These are phyloP conservation scores for Boechera stricta DNA, from an alignment of 345 rosid genomes.

Conservation along the genomic window DNA sequence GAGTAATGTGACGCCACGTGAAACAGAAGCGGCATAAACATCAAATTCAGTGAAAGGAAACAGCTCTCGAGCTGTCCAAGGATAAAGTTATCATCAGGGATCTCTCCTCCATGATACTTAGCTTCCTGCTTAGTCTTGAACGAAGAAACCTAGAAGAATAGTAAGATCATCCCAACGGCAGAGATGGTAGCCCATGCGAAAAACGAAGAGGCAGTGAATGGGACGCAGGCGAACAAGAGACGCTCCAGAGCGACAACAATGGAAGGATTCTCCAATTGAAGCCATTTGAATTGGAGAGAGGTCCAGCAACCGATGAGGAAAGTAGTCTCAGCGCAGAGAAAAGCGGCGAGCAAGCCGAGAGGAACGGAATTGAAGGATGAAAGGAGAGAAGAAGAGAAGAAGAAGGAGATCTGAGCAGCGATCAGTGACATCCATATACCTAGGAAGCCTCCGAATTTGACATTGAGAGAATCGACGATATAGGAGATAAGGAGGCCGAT, in stretches of 20 bases:
- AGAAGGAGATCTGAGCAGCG: constrained; percentile 93
- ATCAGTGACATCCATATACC: constrained; percentile 87
- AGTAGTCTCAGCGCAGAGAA: constrained; percentile 78
- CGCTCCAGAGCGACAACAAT: constrained; percentile 91
- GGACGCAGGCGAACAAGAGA: constrained; percentile 83
- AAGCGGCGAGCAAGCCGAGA: constrained; percentile 69
- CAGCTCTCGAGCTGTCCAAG: constrained; percentile 85
- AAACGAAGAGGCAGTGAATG: constrained; percentile 74
- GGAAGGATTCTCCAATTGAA: constrained; percentile 86
- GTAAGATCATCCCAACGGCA: constrained; percentile 93
- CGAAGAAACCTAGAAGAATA: constrained; percentile 86
- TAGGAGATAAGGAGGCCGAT: constrained; percentile 90
- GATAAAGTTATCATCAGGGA: constrained; percentile 84
- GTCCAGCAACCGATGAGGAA: constrained; percentile 91
- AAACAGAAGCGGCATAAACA: constrained; percentile 81
- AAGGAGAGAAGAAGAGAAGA: constrained; percentile 73
- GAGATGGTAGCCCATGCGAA: constrained; percentile 97
- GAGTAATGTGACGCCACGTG: constrained; percentile 90
- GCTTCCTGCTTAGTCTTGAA: constrained; percentile 79
- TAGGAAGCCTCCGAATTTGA: constrained; percentile 83
- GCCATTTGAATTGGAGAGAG: constrained; percentile 98
- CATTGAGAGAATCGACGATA: constrained; percentile 83
- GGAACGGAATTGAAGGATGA: constrained; percentile 64
- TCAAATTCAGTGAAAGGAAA: constrained; percentile 74
- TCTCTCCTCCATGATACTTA: constrained; percentile 92